Evolutionary conservation across 306 rosid genomes (phyloP).

Genomic region (Vachellia collinsii): DNA sequence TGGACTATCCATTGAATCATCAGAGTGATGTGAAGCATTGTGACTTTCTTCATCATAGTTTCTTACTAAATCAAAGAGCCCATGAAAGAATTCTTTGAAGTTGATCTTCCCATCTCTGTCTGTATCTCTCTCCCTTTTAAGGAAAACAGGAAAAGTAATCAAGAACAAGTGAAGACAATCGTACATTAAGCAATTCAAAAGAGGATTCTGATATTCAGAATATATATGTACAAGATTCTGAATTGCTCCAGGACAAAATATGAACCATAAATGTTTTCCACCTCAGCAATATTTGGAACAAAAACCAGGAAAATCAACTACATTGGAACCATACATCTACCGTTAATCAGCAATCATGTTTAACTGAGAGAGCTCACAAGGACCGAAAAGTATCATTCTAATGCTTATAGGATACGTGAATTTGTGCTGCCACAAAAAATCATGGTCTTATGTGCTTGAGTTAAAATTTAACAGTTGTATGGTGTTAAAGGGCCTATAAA

Average conservation of each 20-base stretch:
- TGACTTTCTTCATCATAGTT: conserved; percentile 82
- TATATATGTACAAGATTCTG: conserved; percentile 9
- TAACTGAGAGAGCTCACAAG: background rate
- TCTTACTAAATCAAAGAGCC: conserved; percentile 96
- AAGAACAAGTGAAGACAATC: conserved; percentile 27
- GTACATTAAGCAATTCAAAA: conserved; percentile 17
- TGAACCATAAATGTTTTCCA: conserved; percentile 20
- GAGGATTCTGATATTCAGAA: conserved; percentile 19
- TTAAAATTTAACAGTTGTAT: background rate
- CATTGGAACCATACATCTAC: conserved; percentile 18
- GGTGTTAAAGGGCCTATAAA: background rate
- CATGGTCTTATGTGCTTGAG: background rate
- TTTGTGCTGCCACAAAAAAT: conserved; percentile 2
- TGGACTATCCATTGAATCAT: conserved; percentile 69
- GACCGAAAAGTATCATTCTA: conserved; percentile 26
- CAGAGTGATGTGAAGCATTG: conserved; percentile 59
- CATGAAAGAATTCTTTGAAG: conserved; percentile 95
- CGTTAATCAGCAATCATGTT: background rate
- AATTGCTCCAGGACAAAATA: conserved; percentile 22
- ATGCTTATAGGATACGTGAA: conserved; percentile 13
- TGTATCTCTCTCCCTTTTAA: conserved; percentile 79
- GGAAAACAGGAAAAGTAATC: conserved; percentile 34
- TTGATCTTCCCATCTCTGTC: conserved; percentile 90
- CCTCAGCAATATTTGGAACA: background rate
- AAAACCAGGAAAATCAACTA: conserved; percentile 4